Percentiles rank a stretch among this genome's conserved stretches.
Evolutionary conservation across 495 filamentous ascomycete genomes (phyloP).

Genomic region (Hypoxylon rickii): DNA sequence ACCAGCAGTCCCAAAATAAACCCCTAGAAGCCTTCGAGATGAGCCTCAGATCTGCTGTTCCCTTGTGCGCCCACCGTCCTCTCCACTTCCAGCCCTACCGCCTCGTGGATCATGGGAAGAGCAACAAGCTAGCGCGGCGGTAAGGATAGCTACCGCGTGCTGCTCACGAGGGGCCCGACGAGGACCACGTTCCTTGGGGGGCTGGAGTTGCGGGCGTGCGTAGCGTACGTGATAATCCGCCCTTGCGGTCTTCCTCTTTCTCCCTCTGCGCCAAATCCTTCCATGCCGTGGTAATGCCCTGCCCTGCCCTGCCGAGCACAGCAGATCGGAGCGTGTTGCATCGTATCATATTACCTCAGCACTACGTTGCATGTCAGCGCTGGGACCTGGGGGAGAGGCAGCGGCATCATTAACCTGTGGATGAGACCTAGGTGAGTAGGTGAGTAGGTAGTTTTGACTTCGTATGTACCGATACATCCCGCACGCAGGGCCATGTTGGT

Average conservation of each 20-base stretch:
- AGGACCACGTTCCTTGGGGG: constrained; percentile 8
- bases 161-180: not conserved
- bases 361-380: not conserved
- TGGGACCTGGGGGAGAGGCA: constrained; percentile 2
- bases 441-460: no score
- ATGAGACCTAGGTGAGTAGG: not conserved
- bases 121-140: not conserved
- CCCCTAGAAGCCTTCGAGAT: no score
- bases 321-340: constrained; percentile 25
- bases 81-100: constrained; percentile 2
- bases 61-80: no score
- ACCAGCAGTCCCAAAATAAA: no score
- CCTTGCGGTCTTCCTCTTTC: constrained; percentile 6
- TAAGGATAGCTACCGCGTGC: not conserved
- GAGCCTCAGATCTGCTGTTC: no score
- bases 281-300: no score
- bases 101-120: not conserved
- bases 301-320: no score
- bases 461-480: no score
- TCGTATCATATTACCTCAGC: constrained; percentile 6
- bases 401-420: no score
- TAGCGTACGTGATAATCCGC: no score
- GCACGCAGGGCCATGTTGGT: no score
- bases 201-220: no score
- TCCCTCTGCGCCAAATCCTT: constrained; percentile 14